Conservation (phyloP, 768 basidiomycete species). For the Tephrocybe sp. region DNA sequence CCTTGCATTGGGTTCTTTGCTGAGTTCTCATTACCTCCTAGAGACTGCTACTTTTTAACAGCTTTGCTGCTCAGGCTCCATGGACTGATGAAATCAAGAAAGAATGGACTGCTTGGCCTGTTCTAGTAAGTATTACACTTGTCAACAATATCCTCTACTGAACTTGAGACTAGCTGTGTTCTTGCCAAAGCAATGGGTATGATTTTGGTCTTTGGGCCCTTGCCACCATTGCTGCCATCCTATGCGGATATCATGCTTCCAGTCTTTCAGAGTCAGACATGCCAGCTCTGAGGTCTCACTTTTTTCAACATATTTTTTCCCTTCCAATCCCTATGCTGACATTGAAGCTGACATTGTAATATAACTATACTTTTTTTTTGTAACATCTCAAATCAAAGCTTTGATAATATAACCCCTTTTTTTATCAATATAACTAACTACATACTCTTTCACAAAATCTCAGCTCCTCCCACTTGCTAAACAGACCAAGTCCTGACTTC, state of each 20-base stretch:
- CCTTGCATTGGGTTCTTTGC: slow-evolving; percentile 35
- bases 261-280: background rate
- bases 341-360: no score
- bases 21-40: slow-evolving; percentile 10
- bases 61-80: slow-evolving; percentile 15
- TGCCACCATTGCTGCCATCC: slow-evolving; percentile 8
- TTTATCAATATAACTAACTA: no score
- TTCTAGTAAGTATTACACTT: slow-evolving; percentile 3
- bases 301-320: background rate
- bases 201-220: slow-evolving; percentile 15
- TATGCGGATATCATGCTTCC: background rate
- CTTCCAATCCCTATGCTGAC: background rate
- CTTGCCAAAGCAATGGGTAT: slow-evolving; percentile 11
- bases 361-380: no score
- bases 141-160: background rate
- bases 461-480: background rate
- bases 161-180: background rate
- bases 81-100: slow-evolving; percentile 15
- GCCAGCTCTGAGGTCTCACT: background rate
- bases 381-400: background rate
- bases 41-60: slow-evolving; percentile 30
- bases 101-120: slow-evolving; percentile 5
- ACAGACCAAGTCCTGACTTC: background rate
- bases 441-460: slow-evolving; percentile 9
- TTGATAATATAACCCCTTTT: background rate